Conservation (phyloP, 2,329 filamentous ascomycete genomes). For the Myriosclerotinia curreyana region DNA sequence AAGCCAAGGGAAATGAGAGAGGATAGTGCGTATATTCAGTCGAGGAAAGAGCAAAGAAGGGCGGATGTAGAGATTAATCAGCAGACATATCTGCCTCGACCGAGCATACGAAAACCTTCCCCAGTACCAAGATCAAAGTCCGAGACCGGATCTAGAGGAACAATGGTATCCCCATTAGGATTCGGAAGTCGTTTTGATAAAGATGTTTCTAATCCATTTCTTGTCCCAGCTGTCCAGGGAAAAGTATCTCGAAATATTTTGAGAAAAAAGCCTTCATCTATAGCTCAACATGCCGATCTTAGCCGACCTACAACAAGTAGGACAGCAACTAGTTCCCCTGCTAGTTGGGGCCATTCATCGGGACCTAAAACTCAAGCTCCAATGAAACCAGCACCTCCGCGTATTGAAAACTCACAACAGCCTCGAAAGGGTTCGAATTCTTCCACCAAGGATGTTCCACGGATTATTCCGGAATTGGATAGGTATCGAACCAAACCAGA, state of each 20-base stretch:
- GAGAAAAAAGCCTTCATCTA: constrained; percentile 50
- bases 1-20: constrained; percentile 40
- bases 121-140: constrained; percentile 27
- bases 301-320: constrained; percentile 31
- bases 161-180: constrained; percentile 31
- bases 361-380: constrained; percentile 22
- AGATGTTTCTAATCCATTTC: not conserved
- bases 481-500: constrained; percentile 53
- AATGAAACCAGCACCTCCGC: not conserved
- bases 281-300: constrained; percentile 42
- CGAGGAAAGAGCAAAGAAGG: constrained; percentile 29
- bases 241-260: constrained; percentile 46
- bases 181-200: constrained; percentile 29
- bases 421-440: constrained; percentile 27
- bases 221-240: constrained; percentile 29
- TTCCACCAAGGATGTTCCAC: constrained; percentile 35
- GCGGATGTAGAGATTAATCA: constrained; percentile 24
- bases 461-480: constrained; percentile 57
- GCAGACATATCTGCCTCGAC: constrained; percentile 31
- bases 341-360: constrained; percentile 25
- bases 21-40: constrained; percentile 43
- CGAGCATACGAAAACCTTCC: constrained; percentile 29
- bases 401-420: constrained; percentile 40
- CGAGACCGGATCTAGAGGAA: constrained; percentile 26
- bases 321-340: constrained; percentile 28